Percentiles rank a stretch among this genome's conserved stretches.
These are phyloP conservation scores for Ustilago crameri DNA, from an alignment of 1,284 basidiomycete genomes.

Conservation along the genomic window DNA sequence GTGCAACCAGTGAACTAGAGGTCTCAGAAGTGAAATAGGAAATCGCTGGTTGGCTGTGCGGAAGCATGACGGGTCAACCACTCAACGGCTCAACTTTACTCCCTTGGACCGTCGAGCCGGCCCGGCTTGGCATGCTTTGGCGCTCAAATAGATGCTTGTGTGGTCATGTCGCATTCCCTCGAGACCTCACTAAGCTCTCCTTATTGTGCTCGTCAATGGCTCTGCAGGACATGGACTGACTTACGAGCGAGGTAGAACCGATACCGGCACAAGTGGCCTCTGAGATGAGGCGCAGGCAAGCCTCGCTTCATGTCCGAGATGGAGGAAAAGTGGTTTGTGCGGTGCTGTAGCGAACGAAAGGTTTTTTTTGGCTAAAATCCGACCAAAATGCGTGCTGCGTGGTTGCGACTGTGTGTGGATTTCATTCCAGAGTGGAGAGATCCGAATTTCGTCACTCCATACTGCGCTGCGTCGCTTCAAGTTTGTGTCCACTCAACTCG, in stretches of 20 bases:
- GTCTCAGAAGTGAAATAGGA: neutral
- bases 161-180: neutral
- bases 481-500: too few species aligned
- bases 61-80: neutral
- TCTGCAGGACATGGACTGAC: too few species aligned
- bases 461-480: too few species aligned
- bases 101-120: too few species aligned
- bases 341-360: neutral
- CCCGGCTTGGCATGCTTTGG: neutral
- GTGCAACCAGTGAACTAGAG: too few species aligned
- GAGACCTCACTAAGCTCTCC: too few species aligned
- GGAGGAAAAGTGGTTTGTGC: neutral
- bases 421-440: slow-evolving; percentile 1
- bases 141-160: neutral
- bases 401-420: too few species aligned
- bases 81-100: neutral
- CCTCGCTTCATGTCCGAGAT: neutral
- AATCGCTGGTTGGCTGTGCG: neutral
- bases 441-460: neutral
- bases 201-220: too few species aligned
- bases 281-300: too few species aligned
- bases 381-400: neutral
- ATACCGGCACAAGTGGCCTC: too few species aligned
- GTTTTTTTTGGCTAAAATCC: neutral
- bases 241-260: too few species aligned